Percentiles rank a stretch among this genome's conserved stretches.
phyloP scores from a whole-genome alignment of 1,284 basidiomycete species.

The Irpex sp. region DNA sequence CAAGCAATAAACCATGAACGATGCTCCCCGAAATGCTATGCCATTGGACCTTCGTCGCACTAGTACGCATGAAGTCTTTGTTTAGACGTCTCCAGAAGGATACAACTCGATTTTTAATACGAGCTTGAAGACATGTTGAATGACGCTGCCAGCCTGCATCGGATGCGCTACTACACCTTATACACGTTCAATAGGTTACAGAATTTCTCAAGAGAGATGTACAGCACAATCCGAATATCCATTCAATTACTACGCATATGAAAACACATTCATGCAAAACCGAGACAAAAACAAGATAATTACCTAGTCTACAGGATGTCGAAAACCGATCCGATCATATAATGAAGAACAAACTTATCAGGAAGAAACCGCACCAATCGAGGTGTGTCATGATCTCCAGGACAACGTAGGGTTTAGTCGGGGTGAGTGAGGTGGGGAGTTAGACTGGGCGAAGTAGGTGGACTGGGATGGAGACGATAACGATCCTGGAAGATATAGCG shows the following conservation, averaged over 20 bases:
- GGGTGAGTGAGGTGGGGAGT: conserved; percentile 56
- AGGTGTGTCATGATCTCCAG: conserved; percentile 22
- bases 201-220: neutral
- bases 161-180: too few relatives aligned
- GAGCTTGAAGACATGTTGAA: too few relatives aligned
- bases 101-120: too few relatives aligned
- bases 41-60: too few relatives aligned
- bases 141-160: too few relatives aligned
- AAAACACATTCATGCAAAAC: neutral
- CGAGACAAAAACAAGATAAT: neutral
- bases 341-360: too few relatives aligned
- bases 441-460: conserved; percentile 57
- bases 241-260: neutral
- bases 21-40: neutral
- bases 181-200: too few relatives aligned
- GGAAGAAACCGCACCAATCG: neutral
- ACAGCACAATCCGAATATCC: neutral
- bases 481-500: conserved; percentile 59
- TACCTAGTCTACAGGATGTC: neutral
- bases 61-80: too few relatives aligned
- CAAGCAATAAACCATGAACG: neutral
- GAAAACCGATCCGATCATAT: neutral
- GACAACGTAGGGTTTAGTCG: conserved; percentile 31
- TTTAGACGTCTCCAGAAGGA: too few relatives aligned
- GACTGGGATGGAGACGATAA: conserved; percentile 61